Base-by-base conservation (phyloP, 164 flowering plant species). In the Magnolia changhungtana region DNA sequence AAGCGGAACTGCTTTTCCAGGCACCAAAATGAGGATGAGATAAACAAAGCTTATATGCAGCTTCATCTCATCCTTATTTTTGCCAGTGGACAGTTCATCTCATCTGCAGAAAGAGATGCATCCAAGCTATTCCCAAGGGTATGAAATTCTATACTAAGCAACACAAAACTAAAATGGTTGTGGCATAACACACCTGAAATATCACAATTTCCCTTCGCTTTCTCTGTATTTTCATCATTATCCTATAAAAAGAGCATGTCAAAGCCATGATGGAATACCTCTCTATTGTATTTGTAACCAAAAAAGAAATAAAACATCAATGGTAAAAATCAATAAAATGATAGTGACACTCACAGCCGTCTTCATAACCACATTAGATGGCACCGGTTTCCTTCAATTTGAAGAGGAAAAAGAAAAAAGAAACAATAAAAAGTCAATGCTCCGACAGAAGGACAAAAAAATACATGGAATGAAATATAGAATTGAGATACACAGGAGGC, bases 141-240 rank as follows among this genome's bases (percentile, higher is more conserved):
- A 37, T 37, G 45, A n/a, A 69, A 8, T 21, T 58, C 20, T 68
- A 50, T 31, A 9, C 50, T 24, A 20, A 50, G 59, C 4, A 24
- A 52, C 1, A 52, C 18, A 61, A 31, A 71, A 29, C 23, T 55
- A 37, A 23, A 50, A 71, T 2, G 23, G 2, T 3, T 10, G 61
- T 0, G 1, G 8, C 55, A 19, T 52, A 29, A 19, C 87, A 80
- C 82, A 88, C 93, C 85, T 61, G 87, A 75, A 70, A 27, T 78
- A 19, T 59, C 78, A 65, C 1, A 18, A 65, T 83, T 84, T 80
- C 74, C 77, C 75, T 78, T 88, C 58, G 61, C 67, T 50, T 80
- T 82, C 79, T 77, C 84, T 75, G 74, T 69, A 75, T 74, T 76
- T 71, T 82, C 78, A 63, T 72, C 45, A 77, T 20, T 76, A 11